These are phyloP conservation scores for Gossypium sturtianum DNA, from an alignment of 345 rosid genomes.

Conservation along the genomic window DNA sequence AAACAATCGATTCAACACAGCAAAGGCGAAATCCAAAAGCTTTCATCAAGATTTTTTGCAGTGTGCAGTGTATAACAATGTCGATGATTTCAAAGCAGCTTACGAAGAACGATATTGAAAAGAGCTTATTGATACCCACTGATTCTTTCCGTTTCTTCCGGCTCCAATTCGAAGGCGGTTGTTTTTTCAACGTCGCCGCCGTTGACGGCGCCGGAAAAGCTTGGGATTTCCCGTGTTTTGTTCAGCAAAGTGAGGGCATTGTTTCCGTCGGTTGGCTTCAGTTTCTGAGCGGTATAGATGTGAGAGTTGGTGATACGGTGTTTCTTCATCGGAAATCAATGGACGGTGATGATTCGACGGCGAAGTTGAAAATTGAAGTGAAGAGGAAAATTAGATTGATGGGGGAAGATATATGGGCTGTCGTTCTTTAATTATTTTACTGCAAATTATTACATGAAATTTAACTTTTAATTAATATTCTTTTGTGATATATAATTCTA, in stretches of 20 bases:
- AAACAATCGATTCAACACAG: background rate
- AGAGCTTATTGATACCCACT: background rate
- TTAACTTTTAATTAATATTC: too few relatives aligned
- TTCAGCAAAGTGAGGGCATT: background rate
- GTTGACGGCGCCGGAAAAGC: background rate
- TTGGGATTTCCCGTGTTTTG: background rate
- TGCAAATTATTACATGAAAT: too few relatives aligned
- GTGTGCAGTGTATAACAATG: background rate
- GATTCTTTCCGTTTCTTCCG: background rate
- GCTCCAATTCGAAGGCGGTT: background rate
- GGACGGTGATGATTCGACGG: background rate
- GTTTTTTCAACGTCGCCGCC: background rate
- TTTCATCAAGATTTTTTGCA: background rate
- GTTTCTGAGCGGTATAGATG: background rate
- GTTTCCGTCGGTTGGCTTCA: constrained; percentile 2
- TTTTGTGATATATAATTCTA: too few relatives aligned
- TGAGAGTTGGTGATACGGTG: constrained; percentile 6
- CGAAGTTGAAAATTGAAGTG: background rate
- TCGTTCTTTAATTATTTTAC: background rate
- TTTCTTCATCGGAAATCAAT: background rate
- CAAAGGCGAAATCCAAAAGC: background rate
- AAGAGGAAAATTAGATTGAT: constrained; percentile 1
- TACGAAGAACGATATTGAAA: background rate
- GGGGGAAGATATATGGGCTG: background rate
- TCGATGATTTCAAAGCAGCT: background rate